Base-by-base conservation (phyloP, 2,329 filamentous ascomycete species). In the Penicillium verrucosum region DNA sequence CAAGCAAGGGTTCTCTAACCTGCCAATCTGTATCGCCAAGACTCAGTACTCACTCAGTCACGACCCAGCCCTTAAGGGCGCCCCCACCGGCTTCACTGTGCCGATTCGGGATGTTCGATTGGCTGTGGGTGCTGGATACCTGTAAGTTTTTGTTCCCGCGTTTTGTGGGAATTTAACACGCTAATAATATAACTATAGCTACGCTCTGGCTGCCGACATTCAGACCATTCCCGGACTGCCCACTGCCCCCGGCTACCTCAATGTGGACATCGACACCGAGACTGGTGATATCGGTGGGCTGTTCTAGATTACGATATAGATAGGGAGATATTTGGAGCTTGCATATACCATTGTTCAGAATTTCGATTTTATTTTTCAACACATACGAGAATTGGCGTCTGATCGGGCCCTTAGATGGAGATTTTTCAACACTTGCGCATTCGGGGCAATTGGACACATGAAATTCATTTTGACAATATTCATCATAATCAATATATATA, bases 21-120 rank as follows among this genome's bases (percentile, higher is more conserved):
- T 99, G 63, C 94, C 94, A 36, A 96, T 97, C 70, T 99, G 94
- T 75, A 85, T 97, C 63, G 94, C 94, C 60, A 99, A 99, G 86
- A 99, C 94, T 14, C 94, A 99, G 76, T 99, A 99, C 80, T 96
- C 90, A 34, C 82, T 99, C 47, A 94, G 89, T 57, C 93, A 97
- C 75, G 92, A 99, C 73, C 89, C 93, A 2, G 86, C 89, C 11
- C 82, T 97, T 67, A 99, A 99, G 84, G 94, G 94, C 60, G 94
- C 94, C 9, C 94, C 94, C 25, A 90, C 88, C 4, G 94, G 93
- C 57, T 99, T 97, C 76, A 95, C 90, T 0, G 86, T 99, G 6
- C 94, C 94, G 2, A 96, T 99, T 66, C 82, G 93, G 58, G 94
- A 99, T 71, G 93, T 99, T 38, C 83, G 92, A 60, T 86, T 99